These are phyloP conservation scores for Trypanosoma cruzi DNA, from an alignment of 208 protist genomes.

Conservation along the genomic window DNA sequence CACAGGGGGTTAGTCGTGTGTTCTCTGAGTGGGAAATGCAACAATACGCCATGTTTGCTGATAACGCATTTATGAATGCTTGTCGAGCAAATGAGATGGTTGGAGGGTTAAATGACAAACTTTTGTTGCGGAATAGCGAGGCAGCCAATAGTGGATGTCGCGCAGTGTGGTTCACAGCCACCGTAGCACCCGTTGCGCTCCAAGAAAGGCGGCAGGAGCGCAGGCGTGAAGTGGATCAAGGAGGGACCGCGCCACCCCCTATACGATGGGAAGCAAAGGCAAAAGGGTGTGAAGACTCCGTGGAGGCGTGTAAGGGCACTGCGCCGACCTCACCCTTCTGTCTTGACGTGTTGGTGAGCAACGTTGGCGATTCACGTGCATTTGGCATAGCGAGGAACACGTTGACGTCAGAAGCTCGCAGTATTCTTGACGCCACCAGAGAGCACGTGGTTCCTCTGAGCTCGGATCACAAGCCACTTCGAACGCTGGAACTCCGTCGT, in stretches of 20 bases:
- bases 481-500: conserved; percentile 56
- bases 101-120: conserved; percentile 4
- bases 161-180: conserved; percentile 77
- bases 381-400: conserved; percentile 78
- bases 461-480: conserved; percentile 65
- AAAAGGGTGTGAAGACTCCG: not conserved
- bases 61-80: conserved; percentile 58
- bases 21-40: conserved; percentile 79
- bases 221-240: not conserved
- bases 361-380: conserved; percentile 64
- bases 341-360: conserved; percentile 68
- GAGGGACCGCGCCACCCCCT: conserved; percentile 34
- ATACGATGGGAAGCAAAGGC: not conserved
- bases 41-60: conserved; percentile 78
- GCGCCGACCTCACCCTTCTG: conserved; percentile 30
- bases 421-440: conserved; percentile 48
- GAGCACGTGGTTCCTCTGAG: conserved; percentile 71
- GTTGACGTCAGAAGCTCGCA: conserved; percentile 37
- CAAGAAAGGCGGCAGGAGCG: conserved; percentile 31
- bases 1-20: conserved; percentile 27
- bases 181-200: conserved; percentile 45
- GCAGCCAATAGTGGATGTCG: conserved; percentile 45
- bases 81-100: conserved; percentile 14
- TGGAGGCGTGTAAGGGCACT: not conserved
- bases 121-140: conserved; percentile 1